Evolutionary conservation across 2,329 filamentous ascomycete genomes (phyloP).

Genomic region (Pseudogymnoascus sp.): DNA sequence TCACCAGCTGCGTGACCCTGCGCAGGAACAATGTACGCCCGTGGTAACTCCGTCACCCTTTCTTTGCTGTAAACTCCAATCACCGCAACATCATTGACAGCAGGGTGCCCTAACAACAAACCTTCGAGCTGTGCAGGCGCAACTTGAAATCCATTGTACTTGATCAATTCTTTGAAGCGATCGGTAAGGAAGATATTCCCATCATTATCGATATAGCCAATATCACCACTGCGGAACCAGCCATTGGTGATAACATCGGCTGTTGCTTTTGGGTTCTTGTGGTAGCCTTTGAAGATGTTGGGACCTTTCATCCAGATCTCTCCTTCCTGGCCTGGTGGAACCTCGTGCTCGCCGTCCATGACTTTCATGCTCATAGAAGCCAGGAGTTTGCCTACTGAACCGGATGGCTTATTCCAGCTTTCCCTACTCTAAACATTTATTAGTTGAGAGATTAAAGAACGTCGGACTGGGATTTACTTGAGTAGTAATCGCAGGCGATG

Average conservation of each 20-base stretch:
- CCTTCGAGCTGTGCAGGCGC: conserved; percentile 43
- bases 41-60: conserved; percentile 27
- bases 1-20: too few relatives aligned
- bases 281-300: conserved; percentile 33
- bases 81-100: conserved; percentile 38
- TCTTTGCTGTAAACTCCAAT: conserved; percentile 32
- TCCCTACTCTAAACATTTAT: conserved; percentile 35
- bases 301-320: conserved; percentile 18
- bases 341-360: not conserved
- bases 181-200: conserved; percentile 28
- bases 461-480: conserved; percentile 32
- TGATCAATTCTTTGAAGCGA: conserved; percentile 38
- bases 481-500: conserved; percentile 66
- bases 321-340: conserved; percentile 2
- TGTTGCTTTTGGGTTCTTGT: conserved; percentile 28
- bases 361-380: too few relatives aligned
- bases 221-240: conserved; percentile 35
- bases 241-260: conserved; percentile 24
- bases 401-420: conserved; percentile 70
- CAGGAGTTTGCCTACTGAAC: conserved; percentile 69
- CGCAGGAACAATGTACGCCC: too few relatives aligned
- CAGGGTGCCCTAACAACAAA: conserved; percentile 33
- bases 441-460: too few relatives aligned
- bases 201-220: conserved; percentile 36
- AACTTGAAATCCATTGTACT: conserved; percentile 44